Base-by-base conservation (phyloP, 164 flowering plant genomes). In the Cinnamomum chago region DNA sequence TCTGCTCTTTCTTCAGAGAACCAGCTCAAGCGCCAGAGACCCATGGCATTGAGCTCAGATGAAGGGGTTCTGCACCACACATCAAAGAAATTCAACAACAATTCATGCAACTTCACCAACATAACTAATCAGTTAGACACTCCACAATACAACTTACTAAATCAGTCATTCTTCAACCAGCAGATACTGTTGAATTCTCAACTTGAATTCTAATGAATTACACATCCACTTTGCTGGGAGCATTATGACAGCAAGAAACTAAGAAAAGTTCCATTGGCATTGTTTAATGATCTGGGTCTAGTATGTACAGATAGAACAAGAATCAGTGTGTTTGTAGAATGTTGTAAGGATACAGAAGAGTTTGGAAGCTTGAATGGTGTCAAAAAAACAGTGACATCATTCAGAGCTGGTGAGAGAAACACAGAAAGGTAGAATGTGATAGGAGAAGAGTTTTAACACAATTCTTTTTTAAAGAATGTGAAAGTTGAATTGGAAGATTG, bases 161-260 rank as follows among this genome's bases (percentile, higher is more conserved):
- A 62, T 55, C 71, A 68, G 67, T 24, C 55, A 27, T 58, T n/a
- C 70, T 50, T 50, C 62, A 75, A 62, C 28, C 77, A 62, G 64
- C 78, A 70, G 28, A 64, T 76, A 70, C 35, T 70, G 12, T 60
- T 76, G 58, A 71, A 27, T 58, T 76, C 78, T 58, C 71, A 58
- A 24, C 62, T 76, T 2, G 70, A 72, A 23, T 71, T 71, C 55
- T 47, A 65, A 58, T 65, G 58, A 67, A 2, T 24, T 27, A 66
- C 25, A 65, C 7, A 14, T 28, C 69, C 5, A 67, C 28, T 64
- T 12, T 2, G 15, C 60, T 12, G 17, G 24, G 23, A 64, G 14
- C 67, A 23, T 25, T 25, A 64, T 40, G 60, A 55, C n/a, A 64
- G 27, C 17, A 67, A 3, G 15, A 28, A 11, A 64, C 5, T 1